These are phyloP conservation scores for Fraxinus floribunda DNA, from an alignment of 305 asterid genomes.

Conservation along the genomic window DNA sequence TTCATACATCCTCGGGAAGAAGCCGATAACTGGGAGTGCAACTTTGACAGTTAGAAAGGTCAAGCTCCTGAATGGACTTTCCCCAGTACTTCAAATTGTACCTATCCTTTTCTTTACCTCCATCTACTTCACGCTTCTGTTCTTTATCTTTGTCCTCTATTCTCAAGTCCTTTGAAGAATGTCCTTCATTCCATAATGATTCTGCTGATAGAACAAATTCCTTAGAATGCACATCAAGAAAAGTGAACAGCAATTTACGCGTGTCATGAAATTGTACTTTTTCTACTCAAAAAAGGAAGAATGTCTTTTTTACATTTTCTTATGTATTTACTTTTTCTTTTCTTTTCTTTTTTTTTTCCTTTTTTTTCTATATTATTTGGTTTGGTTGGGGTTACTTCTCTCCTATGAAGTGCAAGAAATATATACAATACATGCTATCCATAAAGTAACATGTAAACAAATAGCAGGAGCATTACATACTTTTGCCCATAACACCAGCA, in stretches of 20 bases:
- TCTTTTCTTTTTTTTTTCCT: background rate
- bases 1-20: constrained; percentile 93
- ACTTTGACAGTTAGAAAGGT: constrained; percentile 77
- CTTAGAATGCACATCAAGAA: constrained; percentile 27
- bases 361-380: background rate
- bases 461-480: constrained; percentile 49
- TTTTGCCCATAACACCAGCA: constrained; percentile 92
- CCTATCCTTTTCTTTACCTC: constrained; percentile 79
- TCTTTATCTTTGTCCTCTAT: constrained; percentile 83
- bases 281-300: background rate
- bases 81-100: constrained; percentile 85
- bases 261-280: background rate
- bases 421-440: background rate
- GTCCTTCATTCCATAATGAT: constrained; percentile 85
- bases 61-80: constrained; percentile 98
- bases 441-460: background rate
- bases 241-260: background rate
- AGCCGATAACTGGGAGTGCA: constrained; percentile 98
- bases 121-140: constrained; percentile 70
- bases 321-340: background rate
- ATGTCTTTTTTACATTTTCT: background rate
- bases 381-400: background rate
- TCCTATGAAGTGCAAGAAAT: background rate
- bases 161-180: constrained; percentile 59
- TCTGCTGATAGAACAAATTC: constrained; percentile 50